These are phyloP conservation scores for Dentiscutata heterogama DNA, from an alignment of 371 early-diverging fungal species.

Conservation along the genomic window DNA sequence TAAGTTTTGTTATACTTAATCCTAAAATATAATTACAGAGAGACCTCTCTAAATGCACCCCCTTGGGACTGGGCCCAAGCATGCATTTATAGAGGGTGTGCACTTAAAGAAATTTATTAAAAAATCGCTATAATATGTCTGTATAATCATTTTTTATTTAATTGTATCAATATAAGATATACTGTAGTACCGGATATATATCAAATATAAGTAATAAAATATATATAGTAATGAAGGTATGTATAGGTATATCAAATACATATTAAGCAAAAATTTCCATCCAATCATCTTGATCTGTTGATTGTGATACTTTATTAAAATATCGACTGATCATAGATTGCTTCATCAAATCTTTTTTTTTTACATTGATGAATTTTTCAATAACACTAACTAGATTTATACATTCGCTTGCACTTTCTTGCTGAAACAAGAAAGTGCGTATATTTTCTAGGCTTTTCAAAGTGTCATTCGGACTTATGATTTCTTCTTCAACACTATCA, in stretches of 20 bases:
- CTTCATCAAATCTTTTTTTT: neutral
- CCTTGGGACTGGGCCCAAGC: neutral
- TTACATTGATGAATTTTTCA: neutral
- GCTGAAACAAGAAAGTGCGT: slow-evolving; percentile 9
- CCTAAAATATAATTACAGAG: too few relatives aligned
- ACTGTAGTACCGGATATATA: too few relatives aligned
- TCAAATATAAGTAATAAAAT: too few relatives aligned
- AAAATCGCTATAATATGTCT: neutral
- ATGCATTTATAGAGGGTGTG: neutral
- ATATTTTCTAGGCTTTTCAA: slow-evolving; percentile 5
- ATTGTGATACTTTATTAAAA: neutral
- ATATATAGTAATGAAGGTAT: too few relatives aligned
- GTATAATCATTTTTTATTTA: too few relatives aligned
- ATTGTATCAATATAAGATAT: too few relatives aligned
- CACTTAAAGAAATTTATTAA: neutral
- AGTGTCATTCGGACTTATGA: neutral
- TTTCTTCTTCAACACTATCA: slow-evolving; percentile 1
- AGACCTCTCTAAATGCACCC: neutral
- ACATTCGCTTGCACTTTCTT: slow-evolving; percentile 6
- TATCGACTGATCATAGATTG: neutral
- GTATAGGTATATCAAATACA: too few relatives aligned
- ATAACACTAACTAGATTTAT: neutral
- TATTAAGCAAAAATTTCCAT: too few relatives aligned
- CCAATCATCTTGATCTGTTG: too few relatives aligned
- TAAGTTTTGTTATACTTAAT: too few relatives aligned